These are phyloP conservation scores for Yarrowia galli DNA, from an alignment of 1,139 yeast genomes.

Conservation along the genomic window DNA sequence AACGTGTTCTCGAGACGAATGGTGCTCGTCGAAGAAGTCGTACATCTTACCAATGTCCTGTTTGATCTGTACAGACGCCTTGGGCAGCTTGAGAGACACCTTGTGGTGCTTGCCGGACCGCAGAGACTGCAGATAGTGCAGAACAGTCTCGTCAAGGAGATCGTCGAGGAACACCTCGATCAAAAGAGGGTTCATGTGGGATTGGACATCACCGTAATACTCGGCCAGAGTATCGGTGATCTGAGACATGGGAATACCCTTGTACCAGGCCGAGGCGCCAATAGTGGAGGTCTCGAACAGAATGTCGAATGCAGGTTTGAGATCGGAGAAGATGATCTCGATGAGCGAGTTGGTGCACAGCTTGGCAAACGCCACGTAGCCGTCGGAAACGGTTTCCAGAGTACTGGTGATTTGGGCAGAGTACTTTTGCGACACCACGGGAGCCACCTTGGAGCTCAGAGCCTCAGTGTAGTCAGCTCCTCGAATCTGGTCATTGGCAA, in stretches of 20 bases:
- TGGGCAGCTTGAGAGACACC: conserved; percentile 56
- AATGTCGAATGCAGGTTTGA: conserved; percentile 57
- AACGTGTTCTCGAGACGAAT: conserved; percentile 48
- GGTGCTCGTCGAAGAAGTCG: conserved; percentile 61
- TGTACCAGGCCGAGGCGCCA: conserved; percentile 48
- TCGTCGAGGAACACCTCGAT: conserved; percentile 62
- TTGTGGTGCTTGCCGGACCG: conserved; percentile 51
- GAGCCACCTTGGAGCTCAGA: conserved; percentile 68
- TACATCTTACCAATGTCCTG: conserved; percentile 74
- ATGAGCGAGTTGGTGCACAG: conserved; percentile 69
- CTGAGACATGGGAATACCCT: conserved; percentile 61
- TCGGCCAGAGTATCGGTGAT: conserved; percentile 78
- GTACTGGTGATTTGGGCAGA: conserved; percentile 62
- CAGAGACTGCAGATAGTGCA: conserved; percentile 59
- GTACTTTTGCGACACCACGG: conserved; percentile 71
- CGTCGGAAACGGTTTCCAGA: conserved; percentile 71
- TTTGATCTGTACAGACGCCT: conserved; percentile 66
- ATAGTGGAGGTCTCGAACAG: conserved; percentile 52
- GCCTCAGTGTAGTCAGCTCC: conserved; percentile 83
- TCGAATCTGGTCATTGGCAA: conserved; percentile 87
- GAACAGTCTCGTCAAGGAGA: conserved; percentile 58
- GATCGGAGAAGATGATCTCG: conserved; percentile 75
- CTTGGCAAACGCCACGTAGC: conserved; percentile 79
- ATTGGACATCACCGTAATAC: conserved; percentile 68
- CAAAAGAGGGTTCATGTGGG: conserved; percentile 58